A percentile compares a stretch with the other conserved stretches of the same genome.
phyloP scores from a whole-genome alignment of 352 stramenopile species.

The Globisporangium paddicum region DNA sequence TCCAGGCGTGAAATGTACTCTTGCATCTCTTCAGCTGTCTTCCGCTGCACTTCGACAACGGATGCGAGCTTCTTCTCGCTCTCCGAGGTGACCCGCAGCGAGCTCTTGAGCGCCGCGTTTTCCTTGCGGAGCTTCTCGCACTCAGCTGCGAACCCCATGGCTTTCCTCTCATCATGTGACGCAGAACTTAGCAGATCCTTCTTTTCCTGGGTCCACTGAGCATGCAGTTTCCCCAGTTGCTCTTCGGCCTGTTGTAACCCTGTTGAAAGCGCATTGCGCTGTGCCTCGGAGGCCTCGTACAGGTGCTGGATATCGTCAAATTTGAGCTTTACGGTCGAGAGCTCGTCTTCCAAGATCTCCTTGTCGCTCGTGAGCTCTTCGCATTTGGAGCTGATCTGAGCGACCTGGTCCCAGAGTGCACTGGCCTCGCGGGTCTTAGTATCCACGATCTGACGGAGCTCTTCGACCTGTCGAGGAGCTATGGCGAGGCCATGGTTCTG shows the following conservation, averaged over 20 bases:
- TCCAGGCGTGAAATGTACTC: constrained; percentile 28
- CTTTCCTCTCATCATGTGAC: constrained; percentile 32
- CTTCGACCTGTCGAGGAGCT: constrained; percentile 7
- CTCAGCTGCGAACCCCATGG: constrained; percentile 21
- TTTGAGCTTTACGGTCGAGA: constrained; percentile 27
- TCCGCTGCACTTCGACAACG: constrained; percentile 22
- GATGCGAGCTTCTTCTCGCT: constrained; percentile 30
- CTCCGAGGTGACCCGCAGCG: constrained; percentile 17
- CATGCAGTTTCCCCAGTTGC: constrained; percentile 44
- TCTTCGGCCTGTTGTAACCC: constrained; percentile 46
- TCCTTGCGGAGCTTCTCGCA: constrained; percentile 38
- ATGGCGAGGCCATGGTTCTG: not conserved
- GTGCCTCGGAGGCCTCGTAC: constrained; percentile 35
- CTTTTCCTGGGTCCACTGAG: constrained; percentile 65
- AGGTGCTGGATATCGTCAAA: constrained; percentile 39
- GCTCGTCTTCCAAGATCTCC: constrained; percentile 13
- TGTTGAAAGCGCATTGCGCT: constrained; percentile 34
- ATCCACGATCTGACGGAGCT: constrained; percentile 15
- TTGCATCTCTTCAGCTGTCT: constrained; percentile 20
- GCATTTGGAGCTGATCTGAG: not conserved
- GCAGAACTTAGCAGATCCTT: constrained; percentile 28
- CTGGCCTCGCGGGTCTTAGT: not conserved
- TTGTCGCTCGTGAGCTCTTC: constrained; percentile 8
- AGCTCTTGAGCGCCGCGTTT: constrained; percentile 32
- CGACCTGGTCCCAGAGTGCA: constrained; percentile 7